Evolutionary conservation across 2,329 filamentous ascomycete species (phyloP), one percentile per base, ranked within the genome.

Genomic region (Botrytis byssoidea): DNA sequence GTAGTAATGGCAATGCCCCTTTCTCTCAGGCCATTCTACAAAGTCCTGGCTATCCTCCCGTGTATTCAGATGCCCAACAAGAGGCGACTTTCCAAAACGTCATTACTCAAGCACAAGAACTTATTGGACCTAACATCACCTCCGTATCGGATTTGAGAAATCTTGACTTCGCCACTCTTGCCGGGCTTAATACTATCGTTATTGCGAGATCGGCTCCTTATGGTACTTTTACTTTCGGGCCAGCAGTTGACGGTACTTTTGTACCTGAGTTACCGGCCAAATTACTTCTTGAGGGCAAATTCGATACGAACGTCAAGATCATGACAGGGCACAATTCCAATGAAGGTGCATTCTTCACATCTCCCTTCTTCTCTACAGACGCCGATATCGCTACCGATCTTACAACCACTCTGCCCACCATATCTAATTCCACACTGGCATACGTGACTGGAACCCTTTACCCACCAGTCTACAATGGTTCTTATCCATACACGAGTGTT

Each of bases 241-340:
- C 86, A 2, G 81, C 81, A 4, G 83, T 86, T 6, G 87, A 88
- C 76, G 85, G 85, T 1, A 80, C 80, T 20, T 87, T 87, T 76
- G 83, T 84, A 0, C 85, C 86, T 2, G 80, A 81, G 14, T 74
- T 85, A 0, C 86, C 87, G 0, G 83, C 83, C 1, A 80, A 83
- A 63, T 80, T 86, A 2, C 81, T 88, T 5, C 79, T 82, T 5
- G 79, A 83, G 57, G 85, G 84, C 0, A 79, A 82, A 42, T 88
- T 83, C 71, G 84, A 85, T 75, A 82, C 83, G 65, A 81, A 80
- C 64, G 73, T 88, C 29, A 82, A 79, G 10, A 74, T 88, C 37
- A 84, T 88, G 83, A 80, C 81, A 7, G 83, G 82, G 35, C 84
- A 86, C 75, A 85, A 84, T 73, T 78, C 80, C n/a, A 76, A 84